Conservation (phyloP, 768 basidiomycete genomes). For the Suillus spraguei region DNA sequence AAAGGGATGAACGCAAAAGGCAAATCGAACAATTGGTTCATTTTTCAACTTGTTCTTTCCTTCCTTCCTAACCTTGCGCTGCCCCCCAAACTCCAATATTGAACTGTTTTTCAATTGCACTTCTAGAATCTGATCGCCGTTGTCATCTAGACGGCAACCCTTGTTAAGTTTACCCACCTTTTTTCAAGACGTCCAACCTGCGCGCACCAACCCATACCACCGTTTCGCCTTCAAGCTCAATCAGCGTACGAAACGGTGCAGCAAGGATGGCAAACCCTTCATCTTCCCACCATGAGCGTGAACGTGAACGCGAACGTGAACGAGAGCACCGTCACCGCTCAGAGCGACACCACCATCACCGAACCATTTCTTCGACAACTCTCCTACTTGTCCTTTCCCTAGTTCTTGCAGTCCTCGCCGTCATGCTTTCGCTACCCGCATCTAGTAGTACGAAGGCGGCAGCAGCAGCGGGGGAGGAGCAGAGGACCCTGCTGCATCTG, state of each 20-base stretch:
- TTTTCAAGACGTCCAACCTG: conserved; percentile 68
- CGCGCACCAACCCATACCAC: conserved; percentile 59
- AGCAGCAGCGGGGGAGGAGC: conserved; percentile 22
- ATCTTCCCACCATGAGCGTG: conserved; percentile 74
- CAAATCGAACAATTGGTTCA: conserved; percentile 30
- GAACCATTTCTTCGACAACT: conserved; percentile 89
- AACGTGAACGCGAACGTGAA: conserved; percentile 53
- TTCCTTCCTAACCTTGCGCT: conserved; percentile 12
- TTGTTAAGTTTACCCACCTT: conserved; percentile 24
- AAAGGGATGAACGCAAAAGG: conserved; percentile 22
- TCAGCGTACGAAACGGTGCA: conserved; percentile 53
- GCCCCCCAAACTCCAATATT: conserved; percentile 17
- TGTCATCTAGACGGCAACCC: conserved; percentile 3
- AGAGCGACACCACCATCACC: conserved; percentile 73
- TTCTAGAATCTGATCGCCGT: conserved; percentile 4
- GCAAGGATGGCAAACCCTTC: conserved; percentile 83
- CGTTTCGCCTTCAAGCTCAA: conserved; percentile 71
- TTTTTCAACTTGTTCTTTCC: conserved; percentile 29
- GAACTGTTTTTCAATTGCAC: conserved; percentile 18
- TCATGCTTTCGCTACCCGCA: conserved; percentile 86
- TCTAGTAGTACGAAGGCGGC: conserved; percentile 38
- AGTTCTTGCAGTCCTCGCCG: conserved; percentile 83
- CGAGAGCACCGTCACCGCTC: conserved; percentile 55
- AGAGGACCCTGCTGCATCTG: conserved; percentile 43
- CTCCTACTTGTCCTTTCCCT: conserved; percentile 85